These are phyloP conservation scores for Claviceps africana DNA, from an alignment of 2,329 filamentous ascomycete species.

Conservation along the genomic window DNA sequence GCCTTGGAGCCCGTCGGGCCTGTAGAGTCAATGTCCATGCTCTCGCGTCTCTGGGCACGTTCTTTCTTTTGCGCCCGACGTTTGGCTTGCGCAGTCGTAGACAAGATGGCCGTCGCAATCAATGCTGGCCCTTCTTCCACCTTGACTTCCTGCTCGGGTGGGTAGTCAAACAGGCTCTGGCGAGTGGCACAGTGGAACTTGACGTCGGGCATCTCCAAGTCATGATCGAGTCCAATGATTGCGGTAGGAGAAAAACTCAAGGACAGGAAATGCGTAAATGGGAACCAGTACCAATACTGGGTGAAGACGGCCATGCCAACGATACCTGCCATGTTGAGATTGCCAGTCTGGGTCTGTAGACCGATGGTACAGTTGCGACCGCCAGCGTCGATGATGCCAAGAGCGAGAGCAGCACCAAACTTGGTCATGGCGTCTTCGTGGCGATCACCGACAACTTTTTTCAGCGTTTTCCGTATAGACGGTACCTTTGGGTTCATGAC, in stretches of 20 bases:
- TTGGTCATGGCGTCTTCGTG: conserved; percentile 99
- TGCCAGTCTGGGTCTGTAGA: conserved; percentile 92
- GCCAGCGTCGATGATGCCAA: conserved; percentile 95
- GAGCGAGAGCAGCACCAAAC: conserved; percentile 83
- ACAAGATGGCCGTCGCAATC: conserved; percentile 89
- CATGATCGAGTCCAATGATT: conserved; percentile 86
- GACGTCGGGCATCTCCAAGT: conserved; percentile 84
- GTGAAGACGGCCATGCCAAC: conserved; percentile 97
- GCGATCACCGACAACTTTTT: conserved; percentile 85
- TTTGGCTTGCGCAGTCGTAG: conserved; percentile 93
- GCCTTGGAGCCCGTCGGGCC: conserved; percentile 48
- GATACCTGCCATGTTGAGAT: conserved; percentile 96
- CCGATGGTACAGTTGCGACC: conserved; percentile 97
- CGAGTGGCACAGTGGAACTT: conserved; percentile 92
- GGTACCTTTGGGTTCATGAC: conserved; percentile 95
- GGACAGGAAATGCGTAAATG: conserved; percentile 91
- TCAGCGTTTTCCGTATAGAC: conserved; percentile 78
- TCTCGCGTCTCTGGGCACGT: conserved; percentile 73
- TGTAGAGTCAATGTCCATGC: conserved; percentile 84
- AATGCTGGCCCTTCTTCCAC: conserved; percentile 83
- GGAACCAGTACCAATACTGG: conserved; percentile 99
- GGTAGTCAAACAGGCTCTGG: conserved; percentile 94
- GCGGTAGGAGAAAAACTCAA: conserved; percentile 94
- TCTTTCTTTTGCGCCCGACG: conserved; percentile 90
- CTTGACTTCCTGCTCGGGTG: conserved; percentile 92